Base-by-base conservation (phyloP, 495 filamentous ascomycete genomes). In the Antarctomyces pellizariae region DNA sequence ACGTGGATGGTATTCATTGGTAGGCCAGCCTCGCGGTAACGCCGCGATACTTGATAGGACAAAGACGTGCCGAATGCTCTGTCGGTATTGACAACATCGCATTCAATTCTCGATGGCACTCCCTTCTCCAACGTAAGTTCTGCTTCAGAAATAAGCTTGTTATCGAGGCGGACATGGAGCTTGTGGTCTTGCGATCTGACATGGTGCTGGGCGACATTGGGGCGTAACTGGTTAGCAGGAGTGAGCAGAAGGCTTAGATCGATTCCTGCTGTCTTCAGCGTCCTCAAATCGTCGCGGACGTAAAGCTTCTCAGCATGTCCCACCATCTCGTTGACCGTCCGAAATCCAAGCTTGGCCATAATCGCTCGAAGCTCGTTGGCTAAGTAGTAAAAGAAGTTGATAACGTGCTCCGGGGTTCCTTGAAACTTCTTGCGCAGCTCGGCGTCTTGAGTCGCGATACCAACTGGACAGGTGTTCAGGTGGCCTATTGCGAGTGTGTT, bases 371-470 rank as follows among this genome's bases (percentile, higher is more conserved):
- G 69, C 57, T 99, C 86, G 41, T 99, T 99, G 34, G 89, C 71
- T 25, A 99, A 62, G 41, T 99, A 99, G 54, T 92, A 99, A 57
- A 99, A 99, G 63, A 95, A 99, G 59, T 99, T 99, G 51, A 99
- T 99, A 24, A 92, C 86, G 44, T 99, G 79, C 50, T 99, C 86
- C 4, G 86, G 84, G 0, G 78, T 82, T 16, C 86, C 89, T 22
- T 65, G 61, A 52, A 99, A 95, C 56, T 93, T 99, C 58, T 80
- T 77, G 12, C 89, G 67, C 2, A 99, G 67, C 42, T 89, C 80
- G 4, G 79, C 78, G 39, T 99, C 89, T 44, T 99, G 86, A 4
- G 86, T 93, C 1, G 86, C 86, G 28, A 99, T 92, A 43, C 86
- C 86, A 6, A 97, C 86, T 1, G 86, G 84, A 52, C 86, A 95